Percentiles rank a stretch among this genome's conserved stretches.
Evolutionary conservation across 1,139 yeast species (phyloP).

Genomic region (Kodamaea derodonti): DNA sequence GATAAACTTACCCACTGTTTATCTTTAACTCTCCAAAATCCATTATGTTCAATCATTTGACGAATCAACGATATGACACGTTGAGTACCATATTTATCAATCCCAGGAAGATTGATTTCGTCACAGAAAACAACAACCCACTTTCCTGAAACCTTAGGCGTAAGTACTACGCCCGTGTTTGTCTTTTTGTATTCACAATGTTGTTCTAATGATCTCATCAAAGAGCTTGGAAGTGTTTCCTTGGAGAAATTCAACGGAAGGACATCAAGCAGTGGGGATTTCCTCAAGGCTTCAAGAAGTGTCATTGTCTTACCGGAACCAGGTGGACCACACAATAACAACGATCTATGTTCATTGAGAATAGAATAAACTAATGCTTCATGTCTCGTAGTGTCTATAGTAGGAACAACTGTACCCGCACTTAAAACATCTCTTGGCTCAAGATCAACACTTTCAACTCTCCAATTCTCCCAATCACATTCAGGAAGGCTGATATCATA

Average conservation of each 20-base stretch:
- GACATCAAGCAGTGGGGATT: slow-evolving; percentile 55
- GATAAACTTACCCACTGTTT: slow-evolving; percentile 65
- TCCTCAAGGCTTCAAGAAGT: slow-evolving; percentile 62
- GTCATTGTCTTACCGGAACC: slow-evolving; percentile 98
- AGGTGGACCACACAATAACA: slow-evolving; percentile 91
- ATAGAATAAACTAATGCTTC: slow-evolving; percentile 58
- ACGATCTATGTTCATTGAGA: slow-evolving; percentile 54
- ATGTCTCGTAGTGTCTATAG: slow-evolving; percentile 71
- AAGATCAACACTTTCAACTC: slow-evolving; percentile 47
- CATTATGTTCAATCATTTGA: slow-evolving; percentile 67
- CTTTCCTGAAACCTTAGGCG: slow-evolving; percentile 62
- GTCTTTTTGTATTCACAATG: slow-evolving; percentile 60
- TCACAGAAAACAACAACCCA: slow-evolving; percentile 89
- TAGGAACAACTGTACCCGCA: slow-evolving; percentile 71
- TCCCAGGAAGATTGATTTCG: slow-evolving; percentile 79
- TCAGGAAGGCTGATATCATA: slow-evolving; percentile 45
- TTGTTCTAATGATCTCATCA: slow-evolving; percentile 68
- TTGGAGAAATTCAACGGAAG: slow-evolving; percentile 80
- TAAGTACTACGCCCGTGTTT: slow-evolving; percentile 47
- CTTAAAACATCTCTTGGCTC: slow-evolving; percentile 62
- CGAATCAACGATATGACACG: slow-evolving; percentile 70
- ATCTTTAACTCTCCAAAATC: slow-evolving; percentile 69
- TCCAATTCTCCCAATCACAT: slow-evolving; percentile 50
- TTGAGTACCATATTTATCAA: slow-evolving; percentile 77
- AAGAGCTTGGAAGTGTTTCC: slow-evolving; percentile 63